phyloP scores from a whole-genome alignment of 805 yeast genomes.

The Yarrowia sp. region DNA sequence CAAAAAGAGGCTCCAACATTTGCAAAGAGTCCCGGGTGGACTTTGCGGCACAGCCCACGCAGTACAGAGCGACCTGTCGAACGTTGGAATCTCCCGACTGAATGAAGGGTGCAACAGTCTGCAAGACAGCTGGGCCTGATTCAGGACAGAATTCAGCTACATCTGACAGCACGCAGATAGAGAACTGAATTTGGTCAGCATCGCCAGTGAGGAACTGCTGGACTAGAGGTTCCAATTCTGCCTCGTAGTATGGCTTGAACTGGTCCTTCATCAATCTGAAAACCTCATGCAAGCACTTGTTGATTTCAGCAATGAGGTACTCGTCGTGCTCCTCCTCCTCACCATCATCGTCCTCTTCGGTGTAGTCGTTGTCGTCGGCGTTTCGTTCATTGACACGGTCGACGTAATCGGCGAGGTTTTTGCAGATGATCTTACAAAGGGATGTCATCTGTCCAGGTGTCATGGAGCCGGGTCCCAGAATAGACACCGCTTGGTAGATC shows the following conservation, averaged over 20 bases:
- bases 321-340: slow-evolving; percentile 89
- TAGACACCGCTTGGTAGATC: slow-evolving; percentile 67
- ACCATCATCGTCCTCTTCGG: slow-evolving; percentile 82
- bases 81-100: slow-evolving; percentile 57
- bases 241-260: slow-evolving; percentile 70
- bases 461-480: slow-evolving; percentile 65
- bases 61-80: slow-evolving; percentile 86
- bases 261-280: slow-evolving; percentile 66
- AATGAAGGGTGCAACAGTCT: slow-evolving; percentile 69
- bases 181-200: slow-evolving; percentile 73
- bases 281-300: slow-evolving; percentile 71
- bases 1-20: slow-evolving; percentile 75
- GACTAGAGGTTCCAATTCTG: slow-evolving; percentile 64
- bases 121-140: slow-evolving; percentile 68
- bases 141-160: slow-evolving; percentile 63
- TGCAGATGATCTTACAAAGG: slow-evolving; percentile 65
- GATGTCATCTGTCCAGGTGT: slow-evolving; percentile 60
- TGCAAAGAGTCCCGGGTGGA: slow-evolving; percentile 72
- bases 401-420: slow-evolving; percentile 69
- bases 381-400: slow-evolving; percentile 66
- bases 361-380: slow-evolving; percentile 75
- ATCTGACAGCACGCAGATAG: slow-evolving; percentile 80
- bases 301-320: slow-evolving; percentile 84
- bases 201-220: slow-evolving; percentile 68
- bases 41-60: slow-evolving; percentile 87